Base-by-base conservation (phyloP, 371 early-diverging fungal species). In the Rhizopus arrhizus region DNA sequence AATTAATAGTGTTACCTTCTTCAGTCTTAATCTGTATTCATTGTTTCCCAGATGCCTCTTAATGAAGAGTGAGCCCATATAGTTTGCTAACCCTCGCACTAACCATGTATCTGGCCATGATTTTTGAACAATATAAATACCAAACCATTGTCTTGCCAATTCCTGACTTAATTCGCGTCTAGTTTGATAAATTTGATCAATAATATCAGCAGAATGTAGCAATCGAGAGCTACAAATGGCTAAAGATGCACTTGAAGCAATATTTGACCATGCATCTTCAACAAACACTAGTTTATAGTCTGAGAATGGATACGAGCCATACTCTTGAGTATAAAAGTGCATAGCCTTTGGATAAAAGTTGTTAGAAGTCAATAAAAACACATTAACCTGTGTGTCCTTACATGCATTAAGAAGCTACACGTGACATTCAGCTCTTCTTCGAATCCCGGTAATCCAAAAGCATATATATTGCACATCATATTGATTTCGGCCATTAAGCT, bases 111-210 rank as follows among this genome's bases (percentile, higher is more conserved):
- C 98, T 4, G 86, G 76, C 91, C 93, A 91, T 3, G 83, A 66
- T 60, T 89, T 89, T 10, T 91, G 91, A 16, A 83, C 78, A 41
- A 97, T 85, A 63, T 89, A 91, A 12, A 91, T 85, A 11, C 96
- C 96, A 76, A 96, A 95, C 96, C 96, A 97, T 75, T 96, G 97
- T 43, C 83, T 78, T 10, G 94, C 92, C 0, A 96, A 67, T 0
- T 89, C 88, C 50, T 87, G 72, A 45, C 86, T 85, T 49, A 97
- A 64, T 13, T 73, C 58, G 1, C 85, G 80, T 50, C 94, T 79
- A 0, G 95, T 90, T 52, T 87, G 88, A 64, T 90, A 95, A 3
- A 86, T 87, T 64, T 93, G 94, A 61, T 97, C 98, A 59, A 96
- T 92, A 11, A 92, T 80, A 38, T 85, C 81, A n/a, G 83, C 80